A percentile compares a stretch with the other conserved stretches of the same genome.
Evolutionary conservation across 2,329 filamentous ascomycete genomes (phyloP).

Genomic region (Dothistroma pini): DNA sequence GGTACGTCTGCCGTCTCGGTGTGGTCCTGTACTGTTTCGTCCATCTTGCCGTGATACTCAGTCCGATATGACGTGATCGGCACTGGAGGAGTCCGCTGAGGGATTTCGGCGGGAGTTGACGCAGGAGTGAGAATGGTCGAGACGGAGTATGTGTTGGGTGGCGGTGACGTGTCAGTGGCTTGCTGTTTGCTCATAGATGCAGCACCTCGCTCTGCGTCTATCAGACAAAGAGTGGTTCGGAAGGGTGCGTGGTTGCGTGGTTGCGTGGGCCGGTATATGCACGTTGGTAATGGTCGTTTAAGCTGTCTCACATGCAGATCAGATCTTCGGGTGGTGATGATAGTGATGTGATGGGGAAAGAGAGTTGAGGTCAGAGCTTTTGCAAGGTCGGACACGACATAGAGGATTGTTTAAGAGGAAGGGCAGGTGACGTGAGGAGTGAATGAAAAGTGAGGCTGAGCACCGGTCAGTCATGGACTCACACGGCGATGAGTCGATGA

Average conservation of each 20-base stretch:
- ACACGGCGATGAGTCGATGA: not conserved
- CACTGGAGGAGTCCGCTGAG: slow-evolving; percentile 15
- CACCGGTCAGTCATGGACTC: not conserved
- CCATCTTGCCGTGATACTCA: slow-evolving; percentile 25
- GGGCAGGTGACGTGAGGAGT: not conserved
- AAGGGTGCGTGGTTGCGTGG: too few species aligned
- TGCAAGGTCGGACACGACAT: not conserved
- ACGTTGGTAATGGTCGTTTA: slow-evolving; percentile 1
- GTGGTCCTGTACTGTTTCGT: slow-evolving; percentile 24
- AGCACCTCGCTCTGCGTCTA: slow-evolving; percentile 52
- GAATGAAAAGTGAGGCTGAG: slow-evolving; percentile 6
- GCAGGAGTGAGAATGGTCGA: slow-evolving; percentile 25
- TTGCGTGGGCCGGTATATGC: slow-evolving; percentile 2
- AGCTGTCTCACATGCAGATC: slow-evolving; percentile 7
- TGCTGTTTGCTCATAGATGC: slow-evolving; percentile 27
- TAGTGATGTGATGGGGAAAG: not conserved
- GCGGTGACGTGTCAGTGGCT: slow-evolving; percentile 23
- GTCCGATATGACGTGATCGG: slow-evolving; percentile 19
- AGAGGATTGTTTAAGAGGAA: not conserved
- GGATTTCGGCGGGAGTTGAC: slow-evolving; percentile 27
- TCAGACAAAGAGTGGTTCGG: slow-evolving; percentile 1
- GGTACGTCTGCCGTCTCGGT: slow-evolving; percentile 15
- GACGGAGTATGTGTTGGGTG: slow-evolving; percentile 16
- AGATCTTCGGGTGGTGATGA: not conserved
- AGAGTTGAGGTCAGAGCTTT: not conserved